phyloP scores from a whole-genome alignment of 2,329 filamentous ascomycete species.

The Lasiodiplodia sp. region DNA sequence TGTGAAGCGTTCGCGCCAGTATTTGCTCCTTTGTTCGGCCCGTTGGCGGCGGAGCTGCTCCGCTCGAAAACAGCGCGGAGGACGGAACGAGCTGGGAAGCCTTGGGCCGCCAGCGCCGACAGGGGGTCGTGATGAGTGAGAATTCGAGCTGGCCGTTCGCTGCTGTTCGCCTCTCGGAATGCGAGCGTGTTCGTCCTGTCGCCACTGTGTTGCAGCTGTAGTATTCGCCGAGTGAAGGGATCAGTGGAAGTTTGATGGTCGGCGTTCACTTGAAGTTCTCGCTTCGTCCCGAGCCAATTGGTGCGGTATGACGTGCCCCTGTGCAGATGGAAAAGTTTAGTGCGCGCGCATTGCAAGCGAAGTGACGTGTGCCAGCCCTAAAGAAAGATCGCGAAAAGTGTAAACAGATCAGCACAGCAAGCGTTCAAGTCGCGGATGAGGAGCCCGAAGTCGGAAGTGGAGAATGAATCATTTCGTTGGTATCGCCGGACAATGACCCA shows the following conservation, averaged over 20 bases:
- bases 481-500: constrained; percentile 27
- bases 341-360: background rate
- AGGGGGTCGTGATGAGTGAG: constrained; percentile 2
- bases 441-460: constrained; percentile 28
- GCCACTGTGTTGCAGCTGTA: background rate
- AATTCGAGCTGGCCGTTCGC: background rate
- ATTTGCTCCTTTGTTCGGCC: background rate
- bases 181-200: background rate
- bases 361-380: constrained; percentile 27
- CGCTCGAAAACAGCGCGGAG: constrained; percentile 18
- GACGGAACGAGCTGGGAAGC: constrained; percentile 9
- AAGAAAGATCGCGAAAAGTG: constrained; percentile 8
- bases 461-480: constrained; percentile 28
- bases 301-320: constrained; percentile 16
- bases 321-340: constrained; percentile 5
- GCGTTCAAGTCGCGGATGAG: constrained; percentile 1
- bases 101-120: constrained; percentile 2
- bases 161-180: background rate
- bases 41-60: constrained; percentile 15
- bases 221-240: background rate
- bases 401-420: constrained; percentile 19
- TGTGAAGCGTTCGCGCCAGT: background rate
- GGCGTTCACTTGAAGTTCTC: constrained; percentile 2
- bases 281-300: constrained; percentile 22
- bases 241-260: background rate